A percentile compares a stretch with the other conserved stretches of the same genome.
Conservation (phyloP, 2,329 filamentous ascomycete species). For the Alternaria incomplexa region DNA sequence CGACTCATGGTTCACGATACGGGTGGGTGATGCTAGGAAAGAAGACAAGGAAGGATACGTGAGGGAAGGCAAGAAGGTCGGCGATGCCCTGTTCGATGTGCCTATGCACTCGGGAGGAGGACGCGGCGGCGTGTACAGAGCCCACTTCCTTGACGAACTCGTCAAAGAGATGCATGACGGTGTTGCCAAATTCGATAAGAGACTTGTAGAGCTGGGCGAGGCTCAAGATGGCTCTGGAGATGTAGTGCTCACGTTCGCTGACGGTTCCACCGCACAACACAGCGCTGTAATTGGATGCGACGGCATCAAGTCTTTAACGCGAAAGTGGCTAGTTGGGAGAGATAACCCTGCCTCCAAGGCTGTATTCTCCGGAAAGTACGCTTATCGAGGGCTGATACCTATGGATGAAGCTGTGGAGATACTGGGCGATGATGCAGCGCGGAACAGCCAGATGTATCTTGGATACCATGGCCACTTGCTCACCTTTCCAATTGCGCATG, state of each 20-base stretch:
- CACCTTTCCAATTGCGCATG: constrained; percentile 67
- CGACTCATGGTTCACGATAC: constrained; percentile 39
- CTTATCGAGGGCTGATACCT: constrained; percentile 67
- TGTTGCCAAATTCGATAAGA: constrained; percentile 54
- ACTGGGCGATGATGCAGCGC: constrained; percentile 59
- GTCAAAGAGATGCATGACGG: constrained; percentile 55
- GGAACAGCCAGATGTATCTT: constrained; percentile 64
- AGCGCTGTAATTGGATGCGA: constrained; percentile 67
- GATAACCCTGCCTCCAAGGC: constrained; percentile 52
- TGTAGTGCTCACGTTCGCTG: constrained; percentile 52
- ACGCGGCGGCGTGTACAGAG: constrained; percentile 54
- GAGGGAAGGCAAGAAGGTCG: constrained; percentile 36
- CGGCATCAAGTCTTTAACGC: constrained; percentile 66
- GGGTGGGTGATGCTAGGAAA: constrained; percentile 40
- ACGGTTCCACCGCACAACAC: constrained; percentile 55
- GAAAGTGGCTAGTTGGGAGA: constrained; percentile 61
- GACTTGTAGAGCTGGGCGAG: constrained; percentile 36
- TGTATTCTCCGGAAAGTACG: constrained; percentile 65
- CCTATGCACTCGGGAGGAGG: constrained; percentile 28
- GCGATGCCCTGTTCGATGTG: constrained; percentile 39
- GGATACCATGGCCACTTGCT: constrained; percentile 66
- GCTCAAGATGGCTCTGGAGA: constrained; percentile 40
- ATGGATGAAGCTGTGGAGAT: constrained; percentile 61
- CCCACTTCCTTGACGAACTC: constrained; percentile 58
- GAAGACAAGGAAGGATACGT: constrained; percentile 39